Evolutionary conservation across 805 yeast genomes (phyloP).

Genomic region (Peterozyma toletana): DNA sequence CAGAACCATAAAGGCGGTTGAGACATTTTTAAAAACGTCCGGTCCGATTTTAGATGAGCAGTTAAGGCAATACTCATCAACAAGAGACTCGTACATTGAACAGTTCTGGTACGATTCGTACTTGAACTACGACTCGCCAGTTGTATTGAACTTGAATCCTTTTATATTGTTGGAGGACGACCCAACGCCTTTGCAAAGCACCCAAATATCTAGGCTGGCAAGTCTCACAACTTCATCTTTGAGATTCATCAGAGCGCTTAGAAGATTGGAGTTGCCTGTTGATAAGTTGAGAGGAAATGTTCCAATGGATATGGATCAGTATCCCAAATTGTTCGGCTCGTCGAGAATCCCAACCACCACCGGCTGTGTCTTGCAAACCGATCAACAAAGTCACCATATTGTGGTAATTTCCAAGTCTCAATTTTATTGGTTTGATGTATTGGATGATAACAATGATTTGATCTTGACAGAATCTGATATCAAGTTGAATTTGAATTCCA

Average conservation of each 20-base stretch:
- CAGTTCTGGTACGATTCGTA: constrained; percentile 94
- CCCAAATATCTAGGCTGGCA: constrained; percentile 77
- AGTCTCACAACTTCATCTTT: constrained; percentile 69
- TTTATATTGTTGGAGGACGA: constrained; percentile 88
- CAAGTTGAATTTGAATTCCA: constrained; percentile 65
- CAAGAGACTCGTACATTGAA: constrained; percentile 77
- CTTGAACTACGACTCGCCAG: constrained; percentile 80
- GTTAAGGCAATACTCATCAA: constrained; percentile 51
- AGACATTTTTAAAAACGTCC: constrained; percentile 43
- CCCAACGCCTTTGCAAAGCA: constrained; percentile 61
- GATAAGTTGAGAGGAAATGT: constrained; percentile 57
- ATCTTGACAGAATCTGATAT: constrained; percentile 71
- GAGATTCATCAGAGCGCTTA: constrained; percentile 72
- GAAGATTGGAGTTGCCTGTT: constrained; percentile 65
- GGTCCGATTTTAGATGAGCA: constrained; percentile 57
- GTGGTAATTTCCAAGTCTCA: constrained; percentile 80
- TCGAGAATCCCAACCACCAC: constrained; percentile 76
- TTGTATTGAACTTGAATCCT: constrained; percentile 87
- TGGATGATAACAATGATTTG: constrained; percentile 65
- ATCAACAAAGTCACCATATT: constrained; percentile 67
- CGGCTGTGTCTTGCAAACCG: constrained; percentile 85
- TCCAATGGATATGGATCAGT: constrained; percentile 87
- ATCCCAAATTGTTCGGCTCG: constrained; percentile 79
- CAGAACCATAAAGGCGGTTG: constrained; percentile 52
- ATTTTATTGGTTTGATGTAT: constrained; percentile 91